Evolutionary conservation across 306 rosid species (phyloP), one percentile per base, ranked within the genome.

Genomic region (apple (Malus domestica)): DNA sequence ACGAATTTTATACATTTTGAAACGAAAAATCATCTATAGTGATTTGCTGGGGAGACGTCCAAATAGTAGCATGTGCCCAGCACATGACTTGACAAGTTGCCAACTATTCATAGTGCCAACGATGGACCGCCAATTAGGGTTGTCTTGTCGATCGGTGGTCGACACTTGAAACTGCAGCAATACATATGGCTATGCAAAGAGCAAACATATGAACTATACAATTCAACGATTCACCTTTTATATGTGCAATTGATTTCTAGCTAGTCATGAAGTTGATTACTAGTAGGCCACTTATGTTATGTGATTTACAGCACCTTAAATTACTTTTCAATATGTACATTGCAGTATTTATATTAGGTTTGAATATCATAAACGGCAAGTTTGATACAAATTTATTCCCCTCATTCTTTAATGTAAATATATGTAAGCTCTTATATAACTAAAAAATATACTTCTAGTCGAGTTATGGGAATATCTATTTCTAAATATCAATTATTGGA

Each of bases 331-430:
- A 15, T 5, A 49, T 15, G 19, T 15, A 15, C 55, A 20, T 16
- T 49, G 54, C 19, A 14, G 3, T 35, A 35, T 35, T 2, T 35
- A 35, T 35, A 35, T 35, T 35, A 35, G 8, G 8, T 35, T 35
- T 6, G 8, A 35, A 35, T 35, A 0, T 35, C 7, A 2, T 38
- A 0, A 38, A 38, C 0, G 0, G 0, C 0, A 0, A 42, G 1
- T 42, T 42, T 9, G 1, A 42, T 9, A 9, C 1, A 0, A 42
- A 42, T 42, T 42, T 42, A 42, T 42, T 35, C 2, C 8, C 0
- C 11, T 40, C 11, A 8, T 0, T 2, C 11, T 0, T 40, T 40
- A 40, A 40, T 40, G 0, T 40, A 38, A 38, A 40, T 40, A 40
- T 40, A 40, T 40, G 3, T 8, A 42, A 42, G 12, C 45, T 9